Conservation (phyloP, 148 eudicot genomes). For the Silene uniflora region DNA sequence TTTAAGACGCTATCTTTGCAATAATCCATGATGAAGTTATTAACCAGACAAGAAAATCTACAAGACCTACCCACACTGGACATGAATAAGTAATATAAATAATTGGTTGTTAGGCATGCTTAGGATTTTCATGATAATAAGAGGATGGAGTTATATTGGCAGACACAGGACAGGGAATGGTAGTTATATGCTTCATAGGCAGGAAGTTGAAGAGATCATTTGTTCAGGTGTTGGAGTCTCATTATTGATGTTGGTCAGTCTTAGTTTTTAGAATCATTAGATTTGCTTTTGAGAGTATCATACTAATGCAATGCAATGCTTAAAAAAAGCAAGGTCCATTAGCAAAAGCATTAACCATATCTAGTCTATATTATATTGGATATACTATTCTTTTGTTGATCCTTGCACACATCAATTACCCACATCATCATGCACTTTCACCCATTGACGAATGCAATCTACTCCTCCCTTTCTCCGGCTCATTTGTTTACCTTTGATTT, state of each 20-base stretch:
- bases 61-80: conserved; percentile 23
- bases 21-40: not conserved
- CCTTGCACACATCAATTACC: conserved; percentile 25
- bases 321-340: conserved; percentile 28
- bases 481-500: no score
- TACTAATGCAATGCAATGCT: conserved; percentile 7
- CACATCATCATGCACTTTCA: conserved; percentile 11
- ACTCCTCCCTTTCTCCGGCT: no score
- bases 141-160: conserved; percentile 24
- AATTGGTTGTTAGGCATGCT: conserved; percentile 35
- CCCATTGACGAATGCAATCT: no score
- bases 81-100: conserved; percentile 21
- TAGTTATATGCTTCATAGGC: conserved; percentile 24
- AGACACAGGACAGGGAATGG: conserved; percentile 24
- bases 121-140: conserved; percentile 15
- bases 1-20: no score
- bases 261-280: conserved; percentile 20
- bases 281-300: conserved; percentile 26
- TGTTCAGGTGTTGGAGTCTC: conserved; percentile 10
- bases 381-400: conserved; percentile 24
- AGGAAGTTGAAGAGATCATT: conserved; percentile 22
- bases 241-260: conserved; percentile 32
- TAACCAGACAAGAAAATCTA: conserved; percentile 21
- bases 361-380: conserved; percentile 11
- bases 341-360: conserved; percentile 19